Percentiles rank a stretch among this genome's conserved stretches.
These are phyloP conservation scores for Tephrocybe rancida DNA, from an alignment of 768 basidiomycete genomes.

Conservation along the genomic window DNA sequence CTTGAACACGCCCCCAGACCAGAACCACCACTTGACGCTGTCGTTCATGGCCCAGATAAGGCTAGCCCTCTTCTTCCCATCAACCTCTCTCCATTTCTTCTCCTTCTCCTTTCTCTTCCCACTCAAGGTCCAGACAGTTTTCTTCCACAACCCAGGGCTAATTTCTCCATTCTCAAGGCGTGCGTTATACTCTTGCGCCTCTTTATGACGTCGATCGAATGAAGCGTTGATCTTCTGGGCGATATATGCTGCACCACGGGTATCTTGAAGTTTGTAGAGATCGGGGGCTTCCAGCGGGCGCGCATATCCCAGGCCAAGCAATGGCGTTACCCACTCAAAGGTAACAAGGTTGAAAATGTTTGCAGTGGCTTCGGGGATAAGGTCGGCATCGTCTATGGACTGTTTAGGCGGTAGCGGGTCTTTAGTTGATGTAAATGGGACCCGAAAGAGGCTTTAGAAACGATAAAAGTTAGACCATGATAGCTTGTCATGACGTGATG, in stretches of 20 bases:
- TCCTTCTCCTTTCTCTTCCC: slow-evolving; percentile 57
- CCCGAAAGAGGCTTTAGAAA: slow-evolving; percentile 27
- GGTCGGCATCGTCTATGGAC: slow-evolving; percentile 59
- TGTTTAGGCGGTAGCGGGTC: slow-evolving; percentile 44
- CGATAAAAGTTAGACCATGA: not conserved
- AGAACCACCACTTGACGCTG: slow-evolving; percentile 77
- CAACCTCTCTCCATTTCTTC: slow-evolving; percentile 62
- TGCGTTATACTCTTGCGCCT: slow-evolving; percentile 71
- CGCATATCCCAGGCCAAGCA: slow-evolving; percentile 75
- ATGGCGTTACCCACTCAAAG: slow-evolving; percentile 75
- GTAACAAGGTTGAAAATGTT: slow-evolving; percentile 59
- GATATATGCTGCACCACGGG: slow-evolving; percentile 59
- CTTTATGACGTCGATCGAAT: slow-evolving; percentile 57
- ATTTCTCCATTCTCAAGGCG: slow-evolving; percentile 68
- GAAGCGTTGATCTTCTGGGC: slow-evolving; percentile 65
- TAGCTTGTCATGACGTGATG: slow-evolving; percentile 1
- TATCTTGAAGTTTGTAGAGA: slow-evolving; percentile 74
- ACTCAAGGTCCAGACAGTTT: slow-evolving; percentile 61
- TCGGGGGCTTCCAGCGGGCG: slow-evolving; percentile 82
- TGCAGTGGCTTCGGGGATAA: slow-evolving; percentile 71
- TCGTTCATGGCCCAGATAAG: slow-evolving; percentile 74
- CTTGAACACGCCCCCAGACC: slow-evolving; percentile 65
- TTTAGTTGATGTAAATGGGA: slow-evolving; percentile 42
- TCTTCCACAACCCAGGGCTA: slow-evolving; percentile 51
- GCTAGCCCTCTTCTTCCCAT: slow-evolving; percentile 66